phyloP scores from a whole-genome alignment of 768 basidiomycete genomes.

The Lactifluus pinguis region DNA sequence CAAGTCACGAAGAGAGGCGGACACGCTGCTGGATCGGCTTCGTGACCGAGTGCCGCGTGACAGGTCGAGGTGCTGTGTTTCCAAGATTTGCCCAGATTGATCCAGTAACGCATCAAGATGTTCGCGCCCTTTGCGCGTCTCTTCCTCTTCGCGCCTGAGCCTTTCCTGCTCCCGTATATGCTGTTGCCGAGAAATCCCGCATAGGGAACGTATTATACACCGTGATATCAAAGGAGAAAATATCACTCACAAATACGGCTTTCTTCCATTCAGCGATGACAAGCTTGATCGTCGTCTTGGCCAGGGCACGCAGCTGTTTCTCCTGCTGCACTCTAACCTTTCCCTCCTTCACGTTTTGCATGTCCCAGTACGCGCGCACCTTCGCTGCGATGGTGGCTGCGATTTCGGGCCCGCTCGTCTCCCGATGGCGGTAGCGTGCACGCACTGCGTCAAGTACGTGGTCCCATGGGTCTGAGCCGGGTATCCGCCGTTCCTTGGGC shows the following conservation, averaged over 20 bases:
- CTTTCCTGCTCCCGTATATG: slow-evolving; percentile 67
- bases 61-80: slow-evolving; percentile 72
- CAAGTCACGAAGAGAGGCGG: slow-evolving; percentile 19
- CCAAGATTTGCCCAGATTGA: slow-evolving; percentile 79
- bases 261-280: slow-evolving; percentile 81
- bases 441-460: slow-evolving; percentile 42
- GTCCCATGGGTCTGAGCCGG: slow-evolving; percentile 49
- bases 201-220: not conserved
- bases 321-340: slow-evolving; percentile 53
- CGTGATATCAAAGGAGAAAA: not conserved
- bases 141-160: slow-evolving; percentile 60
- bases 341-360: slow-evolving; percentile 51
- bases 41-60: slow-evolving; percentile 39
- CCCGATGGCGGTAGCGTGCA: slow-evolving; percentile 24
- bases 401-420: slow-evolving; percentile 31
- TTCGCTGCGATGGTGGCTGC: slow-evolving; percentile 53
- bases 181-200: slow-evolving; percentile 27
- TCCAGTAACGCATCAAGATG: slow-evolving; percentile 87
- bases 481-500: slow-evolving; percentile 10
- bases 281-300: slow-evolving; percentile 61
- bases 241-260: slow-evolving; percentile 62
- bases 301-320: slow-evolving; percentile 52
- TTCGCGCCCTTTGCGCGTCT: slow-evolving; percentile 66
- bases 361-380: slow-evolving; percentile 71
- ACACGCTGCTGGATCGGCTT: slow-evolving; percentile 47